A percentile compares a stretch with the other conserved stretches of the same genome.
Evolutionary conservation across 2,329 filamentous ascomycete species (phyloP).

Genomic region (Westerdykella aurantiaca): DNA sequence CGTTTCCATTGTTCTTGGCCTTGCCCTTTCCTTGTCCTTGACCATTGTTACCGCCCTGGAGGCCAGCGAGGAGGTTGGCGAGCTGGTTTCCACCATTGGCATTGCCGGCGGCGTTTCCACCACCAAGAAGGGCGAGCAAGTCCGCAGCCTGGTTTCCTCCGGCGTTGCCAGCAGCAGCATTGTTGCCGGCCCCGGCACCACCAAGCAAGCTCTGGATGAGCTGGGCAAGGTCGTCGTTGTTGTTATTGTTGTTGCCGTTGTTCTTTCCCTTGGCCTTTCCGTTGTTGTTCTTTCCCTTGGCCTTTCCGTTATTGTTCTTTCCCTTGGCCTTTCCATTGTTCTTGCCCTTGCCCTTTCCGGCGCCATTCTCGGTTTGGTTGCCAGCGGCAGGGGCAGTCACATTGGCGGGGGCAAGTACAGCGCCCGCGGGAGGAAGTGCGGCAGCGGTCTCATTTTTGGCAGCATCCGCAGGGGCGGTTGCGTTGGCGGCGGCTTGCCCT

Average conservation of each 20-base stretch:
- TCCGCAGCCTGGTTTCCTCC: not conserved
- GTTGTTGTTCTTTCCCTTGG: constrained; percentile 3
- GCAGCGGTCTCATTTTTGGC: constrained; percentile 7
- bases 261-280: constrained; percentile 1
- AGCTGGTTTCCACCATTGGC: not conserved
- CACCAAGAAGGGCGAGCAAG: too few species aligned
- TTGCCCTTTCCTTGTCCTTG: constrained; percentile 7
- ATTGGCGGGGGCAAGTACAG: constrained; percentile 6
- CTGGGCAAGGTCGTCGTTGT: not conserved
- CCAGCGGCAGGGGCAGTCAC: constrained; percentile 5
- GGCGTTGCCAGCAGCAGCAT: not conserved
- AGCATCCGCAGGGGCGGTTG: constrained; percentile 1
- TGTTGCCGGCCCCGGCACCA: not conserved
- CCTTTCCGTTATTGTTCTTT: not conserved
- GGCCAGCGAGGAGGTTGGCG: not conserved
- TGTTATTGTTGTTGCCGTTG: not conserved
- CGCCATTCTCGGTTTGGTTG: constrained; percentile 6
- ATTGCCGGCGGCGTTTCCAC: not conserved
- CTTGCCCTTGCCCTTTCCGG: constrained; percentile 4
- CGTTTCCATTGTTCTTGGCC: constrained; percentile 3
- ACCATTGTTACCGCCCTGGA: not conserved
- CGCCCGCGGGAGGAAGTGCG: constrained; percentile 3
- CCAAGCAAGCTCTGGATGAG: not conserved
- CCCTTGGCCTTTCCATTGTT: constrained; percentile 4
- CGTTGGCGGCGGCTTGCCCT: not conserved